Evolutionary conservation across 176 grass and related monocot genomes (phyloP), one percentile per base, ranked within the genome.

Genomic region (Luzula sylvatica): DNA sequence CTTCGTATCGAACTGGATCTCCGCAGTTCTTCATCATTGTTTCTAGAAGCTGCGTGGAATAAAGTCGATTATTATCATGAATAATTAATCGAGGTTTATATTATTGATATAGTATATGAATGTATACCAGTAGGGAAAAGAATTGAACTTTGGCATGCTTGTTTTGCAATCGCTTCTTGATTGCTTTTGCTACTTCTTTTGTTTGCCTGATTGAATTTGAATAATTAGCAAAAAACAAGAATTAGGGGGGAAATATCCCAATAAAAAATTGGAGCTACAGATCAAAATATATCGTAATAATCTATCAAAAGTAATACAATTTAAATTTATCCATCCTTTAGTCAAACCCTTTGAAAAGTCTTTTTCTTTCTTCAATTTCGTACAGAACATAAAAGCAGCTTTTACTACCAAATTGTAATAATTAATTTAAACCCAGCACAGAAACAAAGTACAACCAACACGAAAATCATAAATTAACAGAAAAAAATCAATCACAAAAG

Each of bases 11-110:
- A 40, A 89, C 77, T 44, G 87, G 73, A 44, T 86, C 80, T 41
- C 84, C 71, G 13, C 81, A 86, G 13, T 96, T 96, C 60, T 96
- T 89, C 65, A 96, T 78, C 81, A 96, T 76, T 55, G 92, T 89
- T 65, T 96, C 85, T 73, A 96, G 70, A 50, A 96, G 82, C 85
- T 96, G 64, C 71, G 82, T 3, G 39, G 62, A 6, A 35, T 38
- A 40, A 6, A 32, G 47, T 32, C 41, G 20, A 61, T 35, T 35
- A 35, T 4, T 35, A 9, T 2, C 7, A n/a, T n/a, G n/a, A n/a
- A n/a, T n/a, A 35, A 9, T 35, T 35, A 35, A 35, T 35, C 9
- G 30, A 32, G 8, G 29, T 32, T 32, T 32, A 32, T 4, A 35
- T 35, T 35, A 9, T 21, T 49, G 30, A 50, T 46, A 3, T 18